Evolutionary conservation across 1,284 basidiomycete genomes (phyloP), one percentile per base, ranked within the genome.

Genomic region (Fomitopsis schrenkii): DNA sequence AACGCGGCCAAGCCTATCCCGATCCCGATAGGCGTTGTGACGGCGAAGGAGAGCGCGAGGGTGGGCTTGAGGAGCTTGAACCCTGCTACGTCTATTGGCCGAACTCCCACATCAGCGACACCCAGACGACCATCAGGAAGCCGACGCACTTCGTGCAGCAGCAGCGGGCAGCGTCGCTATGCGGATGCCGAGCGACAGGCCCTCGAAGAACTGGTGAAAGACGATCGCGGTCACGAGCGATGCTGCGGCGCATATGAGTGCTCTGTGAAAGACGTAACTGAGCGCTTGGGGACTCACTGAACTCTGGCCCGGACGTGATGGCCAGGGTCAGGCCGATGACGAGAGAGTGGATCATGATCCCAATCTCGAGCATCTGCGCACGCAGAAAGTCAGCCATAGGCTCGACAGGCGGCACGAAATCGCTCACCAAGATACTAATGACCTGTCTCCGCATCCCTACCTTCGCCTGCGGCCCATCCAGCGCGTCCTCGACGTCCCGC

Each of bases 291-390:
- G 17, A 80, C 86, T 61, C 62, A 90, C 88, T 81, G 64, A 93
- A 91, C 62, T 91, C 88, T 1, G 83, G 68, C 12, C 89, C 87
- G 5, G 80, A 78, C 1, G 87, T 83, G 61, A 91, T 84, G 2
- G 87, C 81, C 22, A 92, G 75, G 2, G 89, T 91, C 17, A 91
- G 72, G 1, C 89, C 89, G 59, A 92, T 89, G 22, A 91, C 86
- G n/a, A 90, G 73, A 0, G 89, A 91, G 65, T 91, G 90, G n/a
- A 91, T 82, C 87, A 91, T 90, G 64, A 92, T 91, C 35, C 89
- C 90, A 1, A 89, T 68, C 82, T 91, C 88, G 10, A 91, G 75
- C 35, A 91, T 84, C 88, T 90, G 59, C 22, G 22, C 5, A 26
- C 55, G 36, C 15, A 50, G 15, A 41, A n/a, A 12, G 33, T 17